Evolutionary conservation across 2,329 filamentous ascomycete genomes (phyloP), one percentile per base, ranked within the genome.

Genomic region (Pyricularia grisea): DNA sequence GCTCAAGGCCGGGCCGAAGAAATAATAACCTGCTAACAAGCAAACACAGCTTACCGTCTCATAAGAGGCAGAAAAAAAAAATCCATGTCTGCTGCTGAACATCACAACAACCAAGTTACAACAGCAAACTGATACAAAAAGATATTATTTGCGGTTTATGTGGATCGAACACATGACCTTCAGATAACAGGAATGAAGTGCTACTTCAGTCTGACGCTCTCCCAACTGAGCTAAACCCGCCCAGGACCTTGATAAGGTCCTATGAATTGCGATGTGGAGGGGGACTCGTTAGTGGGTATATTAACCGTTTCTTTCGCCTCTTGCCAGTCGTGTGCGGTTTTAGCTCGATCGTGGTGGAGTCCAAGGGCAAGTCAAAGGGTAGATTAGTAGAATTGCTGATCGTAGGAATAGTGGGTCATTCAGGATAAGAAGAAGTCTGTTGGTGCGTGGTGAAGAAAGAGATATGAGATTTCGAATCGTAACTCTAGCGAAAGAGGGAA

Each of bases 201-300:
- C 33, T 14, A 28, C 67, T 65, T 68, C 67, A 68, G 67, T 68
- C 67, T 68, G 67, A 68, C 67, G 67, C 67, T 68, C 67, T 68
- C 67, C 67, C 67, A 65, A 68, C 67, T 68, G 67, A 68, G 67
- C 67, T 68, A 68, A 63, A 63, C 60, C 60, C 60, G 60, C 60
- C 7, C 4, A 28, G 25, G 27, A 63, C 9, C 42, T 55, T 55
- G 42, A 50, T 20, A 14, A 55, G 17, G 9, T 55, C 42, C 42
- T 9, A n/a, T n/a, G 2, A 4, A 2, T 25, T 27, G 23, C n/a
- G 23, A 14, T 61, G 58, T 14, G 1, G 10, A n/a, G 2, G 4
- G 20, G 10, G 23, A 4, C n/a, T 28, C 11, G 60, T 9, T 12
- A 28, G 27, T 63, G 25, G 60, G 4, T 28, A 28, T 63, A 28